phyloP scores from a whole-genome alignment of 441 rosid species.

The Populus trichocarpa region DNA sequence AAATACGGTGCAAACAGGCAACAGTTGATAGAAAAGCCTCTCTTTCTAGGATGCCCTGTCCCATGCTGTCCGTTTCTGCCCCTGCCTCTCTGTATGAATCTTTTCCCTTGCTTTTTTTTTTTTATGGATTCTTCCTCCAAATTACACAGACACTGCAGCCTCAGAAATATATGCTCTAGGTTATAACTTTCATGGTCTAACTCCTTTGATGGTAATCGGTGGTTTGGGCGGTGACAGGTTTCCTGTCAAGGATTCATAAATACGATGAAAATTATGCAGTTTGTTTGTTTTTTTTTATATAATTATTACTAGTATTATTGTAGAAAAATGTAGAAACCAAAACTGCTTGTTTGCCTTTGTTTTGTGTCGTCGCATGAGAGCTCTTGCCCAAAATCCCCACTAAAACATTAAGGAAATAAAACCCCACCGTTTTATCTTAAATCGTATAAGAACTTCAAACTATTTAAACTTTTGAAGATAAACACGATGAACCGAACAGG shows the following conservation, averaged over 20 bases:
- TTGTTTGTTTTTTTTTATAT: no score
- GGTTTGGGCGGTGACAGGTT: not conserved
- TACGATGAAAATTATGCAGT: no score
- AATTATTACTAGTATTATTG: no score
- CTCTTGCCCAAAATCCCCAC: not conserved
- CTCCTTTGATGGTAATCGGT: not conserved
- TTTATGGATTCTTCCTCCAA: not conserved
- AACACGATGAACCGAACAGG: not conserved
- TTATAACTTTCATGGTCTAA: not conserved
- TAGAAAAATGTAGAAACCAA: no score
- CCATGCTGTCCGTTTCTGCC: conserved; percentile 19
- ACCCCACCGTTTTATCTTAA: not conserved
- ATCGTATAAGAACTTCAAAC: no score
- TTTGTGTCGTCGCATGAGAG: not conserved
- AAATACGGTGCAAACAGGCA: no score
- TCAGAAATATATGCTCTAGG: not conserved
- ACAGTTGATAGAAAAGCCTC: no score
- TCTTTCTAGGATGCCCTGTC: conserved; percentile 32
- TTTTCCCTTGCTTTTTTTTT: not conserved
- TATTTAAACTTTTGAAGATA: no score
- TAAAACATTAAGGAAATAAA: not conserved
- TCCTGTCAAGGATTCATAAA: not conserved
- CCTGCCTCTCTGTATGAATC: not conserved
- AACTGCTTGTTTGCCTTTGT: no score
- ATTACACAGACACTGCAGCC: not conserved